Base-by-base conservation (phyloP, 2,329 filamentous ascomycete species). In the Claviceps arundinis region DNA sequence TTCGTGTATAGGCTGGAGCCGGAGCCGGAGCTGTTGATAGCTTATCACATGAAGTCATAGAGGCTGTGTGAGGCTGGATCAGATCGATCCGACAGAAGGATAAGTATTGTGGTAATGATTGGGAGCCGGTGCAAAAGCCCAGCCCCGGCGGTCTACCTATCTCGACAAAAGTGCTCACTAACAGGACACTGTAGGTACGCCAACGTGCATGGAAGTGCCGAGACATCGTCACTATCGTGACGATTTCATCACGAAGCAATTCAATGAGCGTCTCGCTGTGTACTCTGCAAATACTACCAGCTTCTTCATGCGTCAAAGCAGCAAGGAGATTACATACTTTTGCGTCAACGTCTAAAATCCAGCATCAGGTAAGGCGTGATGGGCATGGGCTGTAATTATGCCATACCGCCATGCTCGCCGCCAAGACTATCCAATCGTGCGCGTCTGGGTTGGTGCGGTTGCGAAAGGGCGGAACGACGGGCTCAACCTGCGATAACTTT, bases 341-440 rank as follows among this genome's bases (percentile, higher is more conserved):
- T 30, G 7, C 26, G 7, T 30, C 26, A 30, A 30, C 26, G 8
- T 30, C 8, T 4, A 30, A 30, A 9, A 9, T 17, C 11, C 47
- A 41, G 16, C 14, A 40, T 37, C 14, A 30, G 45, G 14, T 46
- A 46, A 46, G 22, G 47, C 17, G 17, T 42, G 40, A 7, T 40
- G 38, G 38, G 38, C 14, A 40, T 42, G 17, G 40, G 8, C 40
- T 42, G 40, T 13, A 11, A 42, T n/a, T 42, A 17, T 19, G 26
- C n/a, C 19, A 19, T 42, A 8, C 11, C n/a, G 41, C 19, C 41
- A 13, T 5, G 16, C 42, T 30, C 34, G 50, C 40, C 34, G 38
- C 34, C 43, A 44, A 17, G 45, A 37, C 19, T 45, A 48, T 48
- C 44, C 50, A 51, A 48, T 48, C 37, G 40, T 52, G 22, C 17